Base-by-base conservation (phyloP, 192 early-diverging fungal genomes). In the Gamsiella multidivaricata region DNA sequence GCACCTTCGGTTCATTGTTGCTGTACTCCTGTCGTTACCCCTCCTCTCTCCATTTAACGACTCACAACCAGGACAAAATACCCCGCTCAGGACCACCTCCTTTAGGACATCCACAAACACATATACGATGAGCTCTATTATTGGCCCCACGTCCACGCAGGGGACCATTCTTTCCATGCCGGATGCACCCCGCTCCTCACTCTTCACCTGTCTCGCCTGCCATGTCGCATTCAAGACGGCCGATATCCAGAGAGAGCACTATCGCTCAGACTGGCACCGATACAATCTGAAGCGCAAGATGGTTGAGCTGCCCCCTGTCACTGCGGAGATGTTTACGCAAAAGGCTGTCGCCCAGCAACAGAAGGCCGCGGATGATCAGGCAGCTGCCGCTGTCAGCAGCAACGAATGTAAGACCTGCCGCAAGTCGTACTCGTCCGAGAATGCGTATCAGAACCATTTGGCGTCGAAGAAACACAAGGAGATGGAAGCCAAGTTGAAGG, bases 251-350 rank as follows among this genome's bases (percentile, higher is more conserved):
- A 84, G 98, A 39, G 88, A 89, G 32, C 98, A 99, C 82, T 97
- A 97, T 80, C 88, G 91, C 26, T 91, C 93, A 32, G 96, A 99
- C 86, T 99, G 98, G 97, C 98, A 99, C 67, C 86, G 97, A 36
- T 99, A 99, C 88, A 99, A 99, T 80, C 81, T 98, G 28, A 98
- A 98, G 86, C 91, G 97, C 66, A 97, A 98, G 70, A 94, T 98
- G 28, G 96, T 92, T 15, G 93, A 92, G 23, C 83, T 98, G 20
- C 94, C 94, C 0, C 92, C 96, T 26, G 90, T 99, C 29, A 80
- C 89, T 3, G 85, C 85, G 18, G 96, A 96, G 65, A 86, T 87
- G 61, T 99, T 98, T 87, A 82, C 87, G 1, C 86, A 90, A 79
- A 90, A 94, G 34, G 82, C 94, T 37, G 20, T 70, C 52, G 68